These are phyloP conservation scores for Pseudocercospora ulei DNA, from an alignment of 2,329 filamentous ascomycete genomes.

Conservation along the genomic window DNA sequence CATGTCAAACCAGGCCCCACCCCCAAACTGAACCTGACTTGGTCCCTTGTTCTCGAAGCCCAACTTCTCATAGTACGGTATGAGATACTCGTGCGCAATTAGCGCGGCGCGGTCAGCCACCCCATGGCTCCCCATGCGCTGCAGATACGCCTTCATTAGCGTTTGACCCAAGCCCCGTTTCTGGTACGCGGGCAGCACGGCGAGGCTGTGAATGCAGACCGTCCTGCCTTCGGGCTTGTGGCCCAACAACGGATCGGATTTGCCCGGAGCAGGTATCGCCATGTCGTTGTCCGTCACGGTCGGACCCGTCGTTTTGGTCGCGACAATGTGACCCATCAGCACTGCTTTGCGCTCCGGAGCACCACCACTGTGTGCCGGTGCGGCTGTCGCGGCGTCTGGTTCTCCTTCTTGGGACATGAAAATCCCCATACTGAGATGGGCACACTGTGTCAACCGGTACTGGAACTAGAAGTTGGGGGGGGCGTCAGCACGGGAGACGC, in stretches of 20 bases:
- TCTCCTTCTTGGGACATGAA: conserved; percentile 55
- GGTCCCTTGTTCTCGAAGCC: conserved; percentile 60
- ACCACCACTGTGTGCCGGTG: conserved; percentile 50
- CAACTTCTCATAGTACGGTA: conserved; percentile 66
- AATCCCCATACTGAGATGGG: conserved; percentile 67
- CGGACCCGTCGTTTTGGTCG: conserved; percentile 56
- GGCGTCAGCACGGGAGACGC: conserved; percentile 12
- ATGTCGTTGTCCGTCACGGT: conserved; percentile 67
- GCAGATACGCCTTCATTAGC: conserved; percentile 65
- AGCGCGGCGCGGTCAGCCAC: conserved; percentile 64
- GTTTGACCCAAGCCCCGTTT: conserved; percentile 62
- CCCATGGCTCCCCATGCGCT: conserved; percentile 60
- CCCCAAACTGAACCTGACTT: conserved; percentile 62
- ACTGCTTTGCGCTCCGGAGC: conserved; percentile 51
- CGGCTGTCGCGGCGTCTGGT: conserved; percentile 49
- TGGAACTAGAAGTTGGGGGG: conserved; percentile 53
- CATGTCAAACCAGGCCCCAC: conserved; percentile 76
- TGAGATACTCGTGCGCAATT: conserved; percentile 63
- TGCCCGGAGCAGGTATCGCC: conserved; percentile 49
- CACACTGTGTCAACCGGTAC: conserved; percentile 65
- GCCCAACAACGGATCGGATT: conserved; percentile 47
- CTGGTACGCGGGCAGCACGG: conserved; percentile 66
- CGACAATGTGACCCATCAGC: conserved; percentile 67
- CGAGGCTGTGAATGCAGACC: conserved; percentile 72
- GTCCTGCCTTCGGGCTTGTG: conserved; percentile 66